Base-by-base conservation (phyloP, 176 grass and related monocot genomes). In the Cenchrus purpureus region DNA sequence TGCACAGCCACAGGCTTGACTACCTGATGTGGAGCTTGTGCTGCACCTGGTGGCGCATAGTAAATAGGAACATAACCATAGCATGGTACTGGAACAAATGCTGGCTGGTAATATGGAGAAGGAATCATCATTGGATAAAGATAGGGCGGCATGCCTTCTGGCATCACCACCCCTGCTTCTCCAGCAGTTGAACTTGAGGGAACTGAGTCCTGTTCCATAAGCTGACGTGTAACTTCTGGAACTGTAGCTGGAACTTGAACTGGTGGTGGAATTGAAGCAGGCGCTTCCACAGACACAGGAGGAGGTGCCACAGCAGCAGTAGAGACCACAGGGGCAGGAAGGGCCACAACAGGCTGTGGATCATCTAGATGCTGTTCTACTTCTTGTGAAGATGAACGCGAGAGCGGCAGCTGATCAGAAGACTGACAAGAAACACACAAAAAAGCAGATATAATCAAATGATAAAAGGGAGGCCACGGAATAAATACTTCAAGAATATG, bases 1-100 rank as follows among this genome's bases (percentile, higher is more conserved):
- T 92, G 91, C 52, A 82, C 32, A 2, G 91, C 87, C 40, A 87
- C 61, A 49, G 91, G 91, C 73, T 87, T 92, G 65, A 90, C 28
- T 73, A 89, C 78, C 78, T 85, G 81, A 82, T 90, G 81, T 46
- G 84, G 43, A 71, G 53, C 82, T 62, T 92, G 76, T 25, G 14
- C 57, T 44, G 71, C 73, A 84, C 61, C 49, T 87, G 69, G 81
- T 74, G 81, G 81, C 13, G n/a, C 49, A 42, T 87, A 87, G 76
- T 80, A 79, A 60, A 65, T 29, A 12, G 91, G 81, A 50, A 74
- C 89, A 79, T 80, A 87, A 17, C 58, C 70, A 12, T 83, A 84
- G 70, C 58, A 92, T 15, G 81, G 87, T 44, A 82, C 58, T 4
- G 87, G 81, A 82, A 74, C 51, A 77, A 74, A 84, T 61, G 74